A percentile compares a stretch with the other conserved stretches of the same genome.
These are phyloP conservation scores for Plasmodium gallinaceum DNA, from an alignment of 169 alveolate species.

Conservation along the genomic window DNA sequence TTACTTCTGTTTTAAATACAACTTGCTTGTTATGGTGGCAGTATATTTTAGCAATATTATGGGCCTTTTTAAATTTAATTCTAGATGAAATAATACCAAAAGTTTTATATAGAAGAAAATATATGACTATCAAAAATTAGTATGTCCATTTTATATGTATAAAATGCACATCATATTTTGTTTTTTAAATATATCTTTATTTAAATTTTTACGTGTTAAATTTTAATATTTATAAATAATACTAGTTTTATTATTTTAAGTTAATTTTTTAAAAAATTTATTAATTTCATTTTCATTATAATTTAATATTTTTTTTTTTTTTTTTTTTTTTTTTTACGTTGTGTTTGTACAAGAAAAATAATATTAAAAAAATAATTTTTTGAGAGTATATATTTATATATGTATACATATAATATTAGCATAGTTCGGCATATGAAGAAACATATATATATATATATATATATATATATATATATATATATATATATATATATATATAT, in stretches of 20 bases:
- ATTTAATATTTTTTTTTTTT: background rate
- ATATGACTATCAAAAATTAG: conserved; percentile 35
- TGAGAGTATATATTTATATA: conserved; percentile 5
- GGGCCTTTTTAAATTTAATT: conserved; percentile 88
- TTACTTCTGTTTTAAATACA: conserved; percentile 86
- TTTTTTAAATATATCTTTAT: background rate
- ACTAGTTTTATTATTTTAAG: background rate
- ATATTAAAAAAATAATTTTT: background rate
- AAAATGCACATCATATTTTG: conserved; percentile 9
- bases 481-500: background rate
- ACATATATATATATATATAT: conserved; percentile 1
- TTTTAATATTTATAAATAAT: conserved; percentile 18
- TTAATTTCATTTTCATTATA: background rate
- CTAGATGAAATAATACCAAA: conserved; percentile 91
- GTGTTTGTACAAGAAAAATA: background rate
- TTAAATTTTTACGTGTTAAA: background rate
- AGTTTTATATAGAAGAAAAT: conserved; percentile 84
- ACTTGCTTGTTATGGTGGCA: conserved; percentile 92
- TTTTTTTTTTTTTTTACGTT: conserved; percentile 1
- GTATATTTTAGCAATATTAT: conserved; percentile 88
- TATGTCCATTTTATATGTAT: background rate
- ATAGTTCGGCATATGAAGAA: background rate
- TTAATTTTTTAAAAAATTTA: background rate
- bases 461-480: background rate
- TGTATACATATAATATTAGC: background rate